Conservation (phyloP, 2,329 filamentous ascomycete genomes). For the Colletotrichum cereale region DNA sequence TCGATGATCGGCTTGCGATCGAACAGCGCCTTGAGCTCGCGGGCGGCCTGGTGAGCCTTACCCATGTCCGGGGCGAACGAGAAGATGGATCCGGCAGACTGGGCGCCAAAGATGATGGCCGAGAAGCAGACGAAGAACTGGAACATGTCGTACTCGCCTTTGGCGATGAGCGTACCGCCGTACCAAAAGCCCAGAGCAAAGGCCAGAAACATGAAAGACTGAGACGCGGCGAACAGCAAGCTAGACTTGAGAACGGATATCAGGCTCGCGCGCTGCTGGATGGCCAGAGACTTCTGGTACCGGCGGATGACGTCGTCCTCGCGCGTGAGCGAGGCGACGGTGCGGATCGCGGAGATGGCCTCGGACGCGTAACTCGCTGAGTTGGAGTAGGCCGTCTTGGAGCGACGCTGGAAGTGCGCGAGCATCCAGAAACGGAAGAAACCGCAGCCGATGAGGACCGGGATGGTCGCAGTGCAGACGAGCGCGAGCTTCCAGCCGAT, state of each 20-base stretch:
- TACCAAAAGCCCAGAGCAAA: conserved; percentile 95
- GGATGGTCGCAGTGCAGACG: conserved; percentile 83
- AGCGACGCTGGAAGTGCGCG: conserved; percentile 81
- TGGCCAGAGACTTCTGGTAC: conserved; percentile 76
- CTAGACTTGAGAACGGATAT: conserved; percentile 83
- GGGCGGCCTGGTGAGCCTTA: conserved; percentile 88
- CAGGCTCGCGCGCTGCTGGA: conserved; percentile 76
- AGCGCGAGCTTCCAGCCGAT: conserved; percentile 91
- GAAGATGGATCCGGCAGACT: conserved; percentile 91
- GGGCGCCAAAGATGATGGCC: conserved; percentile 89
- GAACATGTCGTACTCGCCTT: conserved; percentile 79
- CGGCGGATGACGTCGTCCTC: conserved; percentile 82
- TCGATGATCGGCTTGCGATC: conserved; percentile 87
- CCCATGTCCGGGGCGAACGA: conserved; percentile 93
- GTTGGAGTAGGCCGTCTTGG: conserved; percentile 82
- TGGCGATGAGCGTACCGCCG: conserved; percentile 80
- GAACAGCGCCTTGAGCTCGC: conserved; percentile 84
- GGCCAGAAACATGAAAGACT: conserved; percentile 85
- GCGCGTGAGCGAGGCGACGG: conserved; percentile 89
- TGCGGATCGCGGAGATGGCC: conserved; percentile 92
- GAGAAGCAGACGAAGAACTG: conserved; percentile 95
- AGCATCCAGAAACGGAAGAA: conserved; percentile 90
- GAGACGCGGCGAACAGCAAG: conserved; percentile 83
- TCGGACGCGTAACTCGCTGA: conserved; percentile 93
- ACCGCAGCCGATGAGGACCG: conserved; percentile 82